Base-by-base conservation (phyloP, 164 flowering plant genomes). In the Nymphaea thermarum region DNA sequence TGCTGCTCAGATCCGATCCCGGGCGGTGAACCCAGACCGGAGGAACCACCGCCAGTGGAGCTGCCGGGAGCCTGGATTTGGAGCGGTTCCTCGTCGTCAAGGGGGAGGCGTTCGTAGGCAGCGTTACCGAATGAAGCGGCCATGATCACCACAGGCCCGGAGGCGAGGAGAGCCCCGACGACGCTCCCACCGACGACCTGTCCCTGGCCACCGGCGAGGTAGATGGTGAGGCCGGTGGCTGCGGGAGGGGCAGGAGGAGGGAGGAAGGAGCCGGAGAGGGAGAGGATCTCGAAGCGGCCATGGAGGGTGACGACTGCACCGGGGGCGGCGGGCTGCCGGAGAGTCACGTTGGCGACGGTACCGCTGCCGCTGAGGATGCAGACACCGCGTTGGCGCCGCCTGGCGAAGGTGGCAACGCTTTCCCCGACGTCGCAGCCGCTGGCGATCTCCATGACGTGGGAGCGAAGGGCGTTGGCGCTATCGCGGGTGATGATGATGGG, bases 231-330 rank as follows among this genome's bases (percentile, higher is more conserved):
- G 6, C 89, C 87, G 0, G 94, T 87, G 0, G 96, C 96, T 0
- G 93, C 89, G 0, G 94, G 88, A 0, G 98, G 98, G 0, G 96
- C 98, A 0, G 96, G 96, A 1, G 96, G 94, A 0, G 98, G 98
- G 17, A 92, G 70, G 70, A 88, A 88, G 0, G 96, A 87, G 0
- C 98, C 96, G 0, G 94, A 85, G 12, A 92, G 85, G 0, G 98
- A 92, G 3, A 92, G 68, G 62, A 92, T 89, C 71, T 92, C 98
- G 65, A 92, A 92, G 45, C 98, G 78, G 5, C 98, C 98, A 51
- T 86, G 91, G 61, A 92, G 71, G 42, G 90, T 79, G 0, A 88
- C 87, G 36, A 88, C 81, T 36, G 92, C 85, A 25, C 88, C 90
- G 0, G 92, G 87, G 0, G 89, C 67, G 2, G 85, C 84, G 0